Conservation (phyloP, 805 yeast genomes). For the Citeromyces matritensis region DNA sequence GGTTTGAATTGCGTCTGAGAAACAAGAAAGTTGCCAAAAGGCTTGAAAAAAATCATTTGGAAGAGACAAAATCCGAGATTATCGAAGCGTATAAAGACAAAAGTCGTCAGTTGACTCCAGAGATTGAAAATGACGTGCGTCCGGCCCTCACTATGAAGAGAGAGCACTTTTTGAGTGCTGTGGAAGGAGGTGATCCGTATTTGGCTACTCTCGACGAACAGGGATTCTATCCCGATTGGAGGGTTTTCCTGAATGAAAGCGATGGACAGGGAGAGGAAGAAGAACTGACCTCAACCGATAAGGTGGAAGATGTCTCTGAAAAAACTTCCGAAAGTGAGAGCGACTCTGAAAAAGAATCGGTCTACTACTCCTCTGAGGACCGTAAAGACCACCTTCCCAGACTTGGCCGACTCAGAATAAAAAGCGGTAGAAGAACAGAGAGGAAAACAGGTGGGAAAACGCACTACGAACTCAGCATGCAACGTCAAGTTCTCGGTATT, state of each 20-base stretch:
- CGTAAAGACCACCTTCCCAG: too few relatives aligned
- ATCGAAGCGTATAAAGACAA: neutral
- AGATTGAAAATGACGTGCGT: neutral
- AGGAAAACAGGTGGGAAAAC: conserved; percentile 8
- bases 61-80: conserved; percentile 2
- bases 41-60: neutral
- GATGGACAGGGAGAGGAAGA: conserved; percentile 2
- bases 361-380: too few relatives aligned
- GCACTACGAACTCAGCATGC: conserved; percentile 19
- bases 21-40: neutral
- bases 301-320: neutral
- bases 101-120: neutral
- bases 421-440: too few relatives aligned
- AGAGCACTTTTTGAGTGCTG: conserved; percentile 6
- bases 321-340: neutral
- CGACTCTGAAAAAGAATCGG: neutral
- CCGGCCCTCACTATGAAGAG: conserved; percentile 1
- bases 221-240: conserved; percentile 5
- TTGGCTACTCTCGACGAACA: conserved; percentile 7
- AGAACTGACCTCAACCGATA: neutral
- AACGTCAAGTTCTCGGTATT: conserved; percentile 43
- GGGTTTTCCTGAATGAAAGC: too few relatives aligned
- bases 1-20: conserved; percentile 6
- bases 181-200: conserved; percentile 1
- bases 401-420: too few relatives aligned